These are phyloP conservation scores for Zangia roseola DNA, from an alignment of 768 basidiomycete species.

Conservation along the genomic window DNA sequence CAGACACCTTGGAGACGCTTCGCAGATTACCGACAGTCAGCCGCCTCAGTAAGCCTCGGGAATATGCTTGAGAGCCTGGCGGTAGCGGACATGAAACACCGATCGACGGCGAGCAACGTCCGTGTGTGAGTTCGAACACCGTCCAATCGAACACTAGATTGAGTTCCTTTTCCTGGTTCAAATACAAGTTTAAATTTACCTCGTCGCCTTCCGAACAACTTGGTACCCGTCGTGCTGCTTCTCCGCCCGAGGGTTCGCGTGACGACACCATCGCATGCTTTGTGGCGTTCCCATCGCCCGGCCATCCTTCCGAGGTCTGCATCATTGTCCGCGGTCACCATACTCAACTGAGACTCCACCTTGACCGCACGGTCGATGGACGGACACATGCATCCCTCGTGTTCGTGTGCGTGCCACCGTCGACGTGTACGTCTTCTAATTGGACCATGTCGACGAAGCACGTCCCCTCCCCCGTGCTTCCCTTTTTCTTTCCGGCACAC, in stretches of 20 bases:
- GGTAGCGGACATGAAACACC: no score
- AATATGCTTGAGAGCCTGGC: no score
- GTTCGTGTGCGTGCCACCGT: neutral
- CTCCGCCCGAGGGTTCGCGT: neutral
- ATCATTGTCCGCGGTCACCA: neutral
- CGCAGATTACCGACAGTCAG: no score
- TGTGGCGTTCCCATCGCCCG: neutral
- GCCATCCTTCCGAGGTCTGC: neutral
- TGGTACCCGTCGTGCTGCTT: neutral
- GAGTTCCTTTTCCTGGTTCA: neutral
- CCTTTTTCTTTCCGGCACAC: no score
- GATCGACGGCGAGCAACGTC: neutral
- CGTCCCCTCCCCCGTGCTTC: neutral
- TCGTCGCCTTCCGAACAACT: neutral
- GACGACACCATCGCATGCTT: neutral
- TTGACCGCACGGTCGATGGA: neutral
- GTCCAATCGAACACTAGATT: no score
- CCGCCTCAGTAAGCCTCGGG: no score
- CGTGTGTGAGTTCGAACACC: no score
- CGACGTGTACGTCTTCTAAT: neutral
- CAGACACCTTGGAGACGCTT: no score
- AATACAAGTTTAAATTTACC: neutral
- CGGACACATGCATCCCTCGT: neutral
- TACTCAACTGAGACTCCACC: neutral
- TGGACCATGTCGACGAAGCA: neutral